phyloP scores from a whole-genome alignment of 78 protist species.

The Pigoraptor vietnamica region DNA sequence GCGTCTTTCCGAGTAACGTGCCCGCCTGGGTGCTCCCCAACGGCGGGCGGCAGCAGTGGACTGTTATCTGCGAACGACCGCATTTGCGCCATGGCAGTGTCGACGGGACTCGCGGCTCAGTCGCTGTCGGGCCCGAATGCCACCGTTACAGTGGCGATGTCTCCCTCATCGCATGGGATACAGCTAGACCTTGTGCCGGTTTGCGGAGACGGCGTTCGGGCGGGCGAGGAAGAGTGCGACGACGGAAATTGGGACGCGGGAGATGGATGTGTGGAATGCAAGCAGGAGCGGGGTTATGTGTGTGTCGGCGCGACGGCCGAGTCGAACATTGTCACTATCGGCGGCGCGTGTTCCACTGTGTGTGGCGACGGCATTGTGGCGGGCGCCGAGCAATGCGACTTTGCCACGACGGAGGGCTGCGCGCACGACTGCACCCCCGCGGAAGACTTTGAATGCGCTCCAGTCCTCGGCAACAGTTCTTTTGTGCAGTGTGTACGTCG shows the following conservation, averaged over 20 bases:
- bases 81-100: not conserved
- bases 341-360: not conserved
- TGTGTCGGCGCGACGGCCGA: not conserved
- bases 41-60: too few relatives aligned
- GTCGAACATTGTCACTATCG: not conserved
- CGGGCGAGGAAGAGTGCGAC: not conserved
- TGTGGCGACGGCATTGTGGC: not conserved
- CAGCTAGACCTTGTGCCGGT: not conserved
- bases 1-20: not conserved
- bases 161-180: too few relatives aligned
- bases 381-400: not conserved
- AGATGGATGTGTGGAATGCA: not conserved
- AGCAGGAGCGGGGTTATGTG: not conserved
- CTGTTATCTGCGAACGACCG: too few relatives aligned
- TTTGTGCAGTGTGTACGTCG: too few relatives aligned
- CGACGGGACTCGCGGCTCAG: not conserved
- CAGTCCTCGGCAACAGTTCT: too few relatives aligned
- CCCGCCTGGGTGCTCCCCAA: not conserved
- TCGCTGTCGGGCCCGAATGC: not conserved
- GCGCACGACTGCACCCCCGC: not conserved
- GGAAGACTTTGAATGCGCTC: too few relatives aligned
- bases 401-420: not conserved
- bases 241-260: not conserved
- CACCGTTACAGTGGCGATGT: not conserved
- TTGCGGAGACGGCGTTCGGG: not conserved